Conservation (phyloP, 306 rosid species). For the Urtica urens region DNA sequence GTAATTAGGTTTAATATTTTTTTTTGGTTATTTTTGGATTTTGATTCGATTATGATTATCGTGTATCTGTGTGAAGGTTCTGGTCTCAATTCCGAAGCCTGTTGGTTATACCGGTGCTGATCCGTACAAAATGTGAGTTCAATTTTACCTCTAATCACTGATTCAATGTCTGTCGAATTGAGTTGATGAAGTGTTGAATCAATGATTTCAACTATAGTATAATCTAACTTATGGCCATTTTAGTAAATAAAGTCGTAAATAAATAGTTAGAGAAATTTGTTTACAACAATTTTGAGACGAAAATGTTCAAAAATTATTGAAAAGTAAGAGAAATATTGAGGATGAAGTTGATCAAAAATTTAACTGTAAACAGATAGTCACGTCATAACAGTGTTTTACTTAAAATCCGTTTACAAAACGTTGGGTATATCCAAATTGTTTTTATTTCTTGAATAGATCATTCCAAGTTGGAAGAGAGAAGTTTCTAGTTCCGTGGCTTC, state of each 20-base stretch:
- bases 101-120: slow-evolving; percentile 87
- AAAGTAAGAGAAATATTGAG: no score
- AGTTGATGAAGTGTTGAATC: no score
- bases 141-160: background rate
- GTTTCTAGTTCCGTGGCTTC: slow-evolving; percentile 86
- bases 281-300: no score
- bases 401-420: no score
- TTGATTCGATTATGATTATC: background rate
- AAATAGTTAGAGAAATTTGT: no score
- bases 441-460: slow-evolving; percentile 42
- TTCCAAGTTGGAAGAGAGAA: slow-evolving; percentile 95
- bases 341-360: no score
- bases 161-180: background rate
- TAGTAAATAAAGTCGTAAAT: no score
- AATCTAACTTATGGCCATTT: no score
- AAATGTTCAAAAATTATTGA: no score
- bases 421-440: slow-evolving; percentile 6
- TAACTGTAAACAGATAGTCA: no score
- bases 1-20: background rate
- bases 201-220: no score
- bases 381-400: no score
- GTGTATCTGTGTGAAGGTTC: slow-evolving; percentile 30
- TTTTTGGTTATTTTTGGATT: background rate
- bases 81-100: slow-evolving; percentile 74
- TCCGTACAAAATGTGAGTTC: slow-evolving; percentile 67